phyloP scores from a whole-genome alignment of 2,329 filamentous ascomycete species.

The Pseudogymnoascus sp. region DNA sequence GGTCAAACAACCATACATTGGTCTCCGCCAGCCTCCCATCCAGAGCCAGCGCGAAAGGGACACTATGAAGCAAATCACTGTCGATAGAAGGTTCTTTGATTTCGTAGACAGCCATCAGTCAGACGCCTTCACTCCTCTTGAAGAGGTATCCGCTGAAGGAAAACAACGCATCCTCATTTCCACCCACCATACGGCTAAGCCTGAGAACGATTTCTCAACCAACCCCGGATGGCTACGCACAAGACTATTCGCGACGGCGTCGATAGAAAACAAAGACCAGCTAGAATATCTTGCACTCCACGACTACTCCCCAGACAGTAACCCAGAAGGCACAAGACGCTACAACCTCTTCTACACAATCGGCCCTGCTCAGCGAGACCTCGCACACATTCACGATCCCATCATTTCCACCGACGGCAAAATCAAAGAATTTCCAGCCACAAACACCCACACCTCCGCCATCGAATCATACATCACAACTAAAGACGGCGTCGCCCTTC shows the following conservation, averaged over 20 bases:
- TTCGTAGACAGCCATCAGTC: slow-evolving; percentile 49
- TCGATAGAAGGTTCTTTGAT: slow-evolving; percentile 66
- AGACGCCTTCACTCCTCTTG: slow-evolving; percentile 50
- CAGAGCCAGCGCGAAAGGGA: slow-evolving; percentile 53
- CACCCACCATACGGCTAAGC: slow-evolving; percentile 52
- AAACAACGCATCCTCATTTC: slow-evolving; percentile 54
- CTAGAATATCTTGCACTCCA: slow-evolving; percentile 60
- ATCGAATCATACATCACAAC: slow-evolving; percentile 64
- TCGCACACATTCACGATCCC: slow-evolving; percentile 44
- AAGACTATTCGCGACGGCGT: slow-evolving; percentile 60
- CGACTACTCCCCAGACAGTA: slow-evolving; percentile 63
- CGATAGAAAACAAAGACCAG: slow-evolving; percentile 48
- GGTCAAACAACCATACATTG: slow-evolving; percentile 61
- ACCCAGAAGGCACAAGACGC: slow-evolving; percentile 52
- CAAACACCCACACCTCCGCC: slow-evolving; percentile 37
- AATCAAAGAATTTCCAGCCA: slow-evolving; percentile 37
- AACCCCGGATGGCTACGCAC: slow-evolving; percentile 74
- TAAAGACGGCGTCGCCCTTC: slow-evolving; percentile 58
- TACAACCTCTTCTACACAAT: slow-evolving; percentile 77
- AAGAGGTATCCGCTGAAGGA: slow-evolving; percentile 51
- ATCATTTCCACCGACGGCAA: slow-evolving; percentile 11
- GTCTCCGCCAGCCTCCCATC: slow-evolving; percentile 48
- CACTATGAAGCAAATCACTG: slow-evolving; percentile 57
- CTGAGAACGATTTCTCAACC: slow-evolving; percentile 46
- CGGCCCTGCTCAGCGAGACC: slow-evolving; percentile 63